Evolutionary conservation across 768 basidiomycete genomes (phyloP), one percentile per base, ranked within the genome.

Genomic region (Kwoniella dendrophila): DNA sequence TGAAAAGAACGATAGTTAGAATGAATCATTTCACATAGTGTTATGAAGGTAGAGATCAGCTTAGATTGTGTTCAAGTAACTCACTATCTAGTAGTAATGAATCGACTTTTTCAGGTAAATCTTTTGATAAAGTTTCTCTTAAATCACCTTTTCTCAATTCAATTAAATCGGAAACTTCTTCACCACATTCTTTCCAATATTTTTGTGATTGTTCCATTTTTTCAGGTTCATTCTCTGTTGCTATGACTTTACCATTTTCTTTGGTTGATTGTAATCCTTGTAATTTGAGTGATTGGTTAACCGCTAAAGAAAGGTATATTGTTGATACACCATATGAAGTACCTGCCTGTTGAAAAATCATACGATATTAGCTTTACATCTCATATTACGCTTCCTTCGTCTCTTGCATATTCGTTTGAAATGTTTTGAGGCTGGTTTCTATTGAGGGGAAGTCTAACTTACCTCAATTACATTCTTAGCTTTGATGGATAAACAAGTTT

Each of bases 401-500:
- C 38, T 6, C 14, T 20, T 18, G 22, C 5, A 43, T 7, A 5
- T 5, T 14, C 5, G 18, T 4, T 43, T 20, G 22, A 43, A 14
- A 43, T 18, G 6, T n/a, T 6, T 20, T 20, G 41, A 43, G 41
- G 22, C 41, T 43, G 41, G 41, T n/a, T n/a, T n/a, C n/a, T n/a
- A n/a, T n/a, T n/a, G n/a, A n/a, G n/a, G n/a, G n/a, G n/a, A n/a
- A n/a, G n/a, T n/a, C n/a, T n/a, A n/a, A 44, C 58, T 57, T 59
- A 71, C 70, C 66, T 68, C 70, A 38, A 71, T 64, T 3, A 71
- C 67, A 45, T 67, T 63, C 34, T 45, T 50, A 0, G 66, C 70
- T 11, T 62, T 59, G 22, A 59, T 68, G 8, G 66, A 61, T 16
- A 58, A 38, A 41, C 65, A 53, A 27, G 56, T 50, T 36, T 60